Conservation (phyloP, 805 yeast genomes). For the Ogataea paradorogensis region DNA sequence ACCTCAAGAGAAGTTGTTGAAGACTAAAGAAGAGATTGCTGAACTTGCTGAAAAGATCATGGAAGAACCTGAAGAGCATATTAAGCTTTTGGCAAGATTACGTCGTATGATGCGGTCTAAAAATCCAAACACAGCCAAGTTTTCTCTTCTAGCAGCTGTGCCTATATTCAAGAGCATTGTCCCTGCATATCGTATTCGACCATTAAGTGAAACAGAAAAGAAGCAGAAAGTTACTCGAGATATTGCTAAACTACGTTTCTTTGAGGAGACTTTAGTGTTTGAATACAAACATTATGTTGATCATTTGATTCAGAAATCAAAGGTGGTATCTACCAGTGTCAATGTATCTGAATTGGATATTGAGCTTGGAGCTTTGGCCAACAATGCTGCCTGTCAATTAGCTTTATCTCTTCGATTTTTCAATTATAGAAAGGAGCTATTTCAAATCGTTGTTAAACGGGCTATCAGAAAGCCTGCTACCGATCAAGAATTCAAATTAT, state of each 20-base stretch:
- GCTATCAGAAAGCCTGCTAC: slow-evolving; percentile 56
- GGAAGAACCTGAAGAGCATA: slow-evolving; percentile 88
- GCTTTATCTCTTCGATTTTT: slow-evolving; percentile 67
- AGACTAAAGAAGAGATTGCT: slow-evolving; percentile 81
- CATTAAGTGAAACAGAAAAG: slow-evolving; percentile 76
- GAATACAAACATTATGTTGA: slow-evolving; percentile 70
- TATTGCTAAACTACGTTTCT: slow-evolving; percentile 69
- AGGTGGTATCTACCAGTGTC: slow-evolving; percentile 32
- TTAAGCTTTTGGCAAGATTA: slow-evolving; percentile 59
- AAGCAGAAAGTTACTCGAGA: slow-evolving; percentile 82
- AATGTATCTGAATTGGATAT: slow-evolving; percentile 35
- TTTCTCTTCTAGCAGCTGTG: slow-evolving; percentile 74
- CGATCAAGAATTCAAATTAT: slow-evolving; percentile 47
- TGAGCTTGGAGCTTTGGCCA: slow-evolving; percentile 54
- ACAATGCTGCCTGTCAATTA: slow-evolving; percentile 78
- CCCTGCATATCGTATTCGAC: slow-evolving; percentile 85
- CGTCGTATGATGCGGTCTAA: slow-evolving; percentile 68
- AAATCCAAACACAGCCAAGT: slow-evolving; percentile 62
- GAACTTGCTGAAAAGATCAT: slow-evolving; percentile 69
- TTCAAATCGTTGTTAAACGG: slow-evolving; percentile 65
- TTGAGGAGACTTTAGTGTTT: slow-evolving; percentile 73
- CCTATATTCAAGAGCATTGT: slow-evolving; percentile 82
- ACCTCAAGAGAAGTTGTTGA: slow-evolving; percentile 51
- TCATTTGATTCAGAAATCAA: slow-evolving; percentile 39
- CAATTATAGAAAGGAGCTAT: slow-evolving; percentile 75